Evolutionary conservation across 331 rosid species (phyloP).

Genomic region (Rosa hybrid): DNA sequence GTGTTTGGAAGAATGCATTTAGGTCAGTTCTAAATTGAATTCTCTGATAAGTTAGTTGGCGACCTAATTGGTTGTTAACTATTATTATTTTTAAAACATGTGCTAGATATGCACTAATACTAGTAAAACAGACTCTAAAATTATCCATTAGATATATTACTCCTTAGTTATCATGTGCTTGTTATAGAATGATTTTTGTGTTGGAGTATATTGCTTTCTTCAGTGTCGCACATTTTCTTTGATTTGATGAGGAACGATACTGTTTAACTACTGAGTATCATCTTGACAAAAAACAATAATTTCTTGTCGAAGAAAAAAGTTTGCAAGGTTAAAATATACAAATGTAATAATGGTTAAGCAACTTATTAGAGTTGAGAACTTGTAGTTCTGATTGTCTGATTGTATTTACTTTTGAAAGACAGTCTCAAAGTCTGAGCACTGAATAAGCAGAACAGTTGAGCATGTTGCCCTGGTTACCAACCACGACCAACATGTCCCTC

Average conservation of each 20-base stretch:
- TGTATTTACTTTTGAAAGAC: not conserved
- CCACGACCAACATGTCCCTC: not conserved
- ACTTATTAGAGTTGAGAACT: not conserved
- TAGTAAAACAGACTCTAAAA: not conserved
- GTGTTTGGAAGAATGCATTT: slow-evolving; percentile 75
- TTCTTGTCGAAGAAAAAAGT: not conserved
- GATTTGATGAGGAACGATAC: not conserved
- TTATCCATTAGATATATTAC: too few species aligned
- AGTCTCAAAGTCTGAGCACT: not conserved
- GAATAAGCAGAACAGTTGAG: too few species aligned
- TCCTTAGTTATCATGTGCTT: not conserved
- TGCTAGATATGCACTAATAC: slow-evolving; percentile 48
- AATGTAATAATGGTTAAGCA: not conserved
- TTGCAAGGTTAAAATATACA: not conserved
- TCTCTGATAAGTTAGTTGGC: slow-evolving; percentile 3
- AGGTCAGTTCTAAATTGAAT: slow-evolving; percentile 47
- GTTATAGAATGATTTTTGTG: not conserved
- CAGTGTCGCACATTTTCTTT: not conserved
- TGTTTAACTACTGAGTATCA: not conserved
- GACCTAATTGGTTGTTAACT: not conserved
- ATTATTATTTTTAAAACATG: slow-evolving; percentile 32
- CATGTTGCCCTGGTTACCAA: too few species aligned
- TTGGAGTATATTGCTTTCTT: not conserved
- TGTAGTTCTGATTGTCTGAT: not conserved
- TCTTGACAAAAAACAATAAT: not conserved